Percentiles rank a stretch among this genome's conserved stretches.
Conservation (phyloP, 78 protist genomes). For the Polysphondylium violaceum region DNA sequence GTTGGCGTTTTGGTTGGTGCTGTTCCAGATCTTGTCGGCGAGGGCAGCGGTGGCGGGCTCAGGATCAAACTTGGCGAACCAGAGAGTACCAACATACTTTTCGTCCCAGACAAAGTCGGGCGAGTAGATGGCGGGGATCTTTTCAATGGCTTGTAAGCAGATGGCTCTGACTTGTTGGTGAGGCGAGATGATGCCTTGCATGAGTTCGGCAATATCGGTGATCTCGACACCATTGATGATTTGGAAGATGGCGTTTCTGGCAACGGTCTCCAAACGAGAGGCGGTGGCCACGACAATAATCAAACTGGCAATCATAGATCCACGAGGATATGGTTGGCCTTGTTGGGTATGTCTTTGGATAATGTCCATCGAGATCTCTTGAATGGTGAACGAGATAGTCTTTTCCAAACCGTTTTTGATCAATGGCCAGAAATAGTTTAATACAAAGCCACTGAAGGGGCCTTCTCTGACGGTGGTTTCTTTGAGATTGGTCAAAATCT, state of each 20-base stretch:
- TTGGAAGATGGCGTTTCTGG: conserved; percentile 55
- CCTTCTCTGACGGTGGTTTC: background rate
- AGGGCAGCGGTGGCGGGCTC: conserved; percentile 6
- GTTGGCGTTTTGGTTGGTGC: conserved; percentile 26
- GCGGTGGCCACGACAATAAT: conserved; percentile 56
- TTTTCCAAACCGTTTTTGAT: conserved; percentile 60
- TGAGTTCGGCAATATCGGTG: conserved; percentile 28
- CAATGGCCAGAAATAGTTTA: conserved; percentile 72
- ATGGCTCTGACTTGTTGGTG: conserved; percentile 68
- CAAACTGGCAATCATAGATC: conserved; percentile 61
- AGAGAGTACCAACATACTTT: conserved; percentile 51
- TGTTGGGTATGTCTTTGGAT: conserved; percentile 51
- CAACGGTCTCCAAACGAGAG: conserved; percentile 43
- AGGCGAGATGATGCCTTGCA: conserved; percentile 64
- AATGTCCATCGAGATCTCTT: conserved; percentile 76
- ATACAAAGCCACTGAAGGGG: conserved; percentile 5
- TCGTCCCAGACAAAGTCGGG: conserved; percentile 46
- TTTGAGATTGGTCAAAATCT: background rate
- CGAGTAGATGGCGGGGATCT: conserved; percentile 57
- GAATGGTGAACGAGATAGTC: conserved; percentile 61
- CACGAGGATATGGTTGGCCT: conserved; percentile 77
- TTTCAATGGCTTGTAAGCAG: conserved; percentile 72
- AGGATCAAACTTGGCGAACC: conserved; percentile 72
- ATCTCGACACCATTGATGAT: conserved; percentile 61
- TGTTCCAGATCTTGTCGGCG: conserved; percentile 65